Base-by-base conservation (phyloP, 352 stramenopile species). In the Globisporangium apiculatum region DNA sequence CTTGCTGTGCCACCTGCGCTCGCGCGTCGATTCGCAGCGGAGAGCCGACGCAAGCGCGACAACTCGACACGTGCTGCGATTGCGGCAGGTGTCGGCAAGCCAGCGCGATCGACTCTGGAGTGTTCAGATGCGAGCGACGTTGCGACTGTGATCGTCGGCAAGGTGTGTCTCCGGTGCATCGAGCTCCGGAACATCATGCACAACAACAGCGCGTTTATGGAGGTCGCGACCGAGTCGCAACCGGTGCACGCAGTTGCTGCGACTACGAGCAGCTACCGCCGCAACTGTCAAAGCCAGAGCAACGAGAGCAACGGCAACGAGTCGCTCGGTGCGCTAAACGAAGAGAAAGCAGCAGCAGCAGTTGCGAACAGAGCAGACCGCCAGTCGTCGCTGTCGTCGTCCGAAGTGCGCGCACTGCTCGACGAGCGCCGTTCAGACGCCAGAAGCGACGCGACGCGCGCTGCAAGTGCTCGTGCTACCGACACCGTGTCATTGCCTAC, bases 161-260 rank as follows among this genome's bases (percentile, higher is more conserved):
- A 89, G 57, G 76, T 89, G 0, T 89, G 79, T 51, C 69, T 72
- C 0, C 71, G 71, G 0, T 89, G 79, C 54, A 63, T 88, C 37
- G 73, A 86, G 17, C 73, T 68, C 41, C 75, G 77, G 14, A 71
- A 65, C 15, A 53, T 86, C 24, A 62, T 71, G 15, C 71, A 68
- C 48, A 57, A 51, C 17, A 72, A 74, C 40, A 75, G 60, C 62
- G 67, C 52, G 48, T 71, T 50, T 17, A 62, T 61, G 11, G 53
- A 54, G n/a, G 7, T 58, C 55, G 37, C 65, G 59, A 55, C 60
- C 4, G 42, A 35, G 10, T 12, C 11, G 49, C 49, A 31, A 31
- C 24, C 24, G 24, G 24, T 31, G 24, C 24, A 31, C 24, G 24
- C 24, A 31, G 24, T 31, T 31, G 24, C 1, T 31, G 24, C 24